Conservation (phyloP, 129 eudicot species). For the Centrapalus pauciflorus region DNA sequence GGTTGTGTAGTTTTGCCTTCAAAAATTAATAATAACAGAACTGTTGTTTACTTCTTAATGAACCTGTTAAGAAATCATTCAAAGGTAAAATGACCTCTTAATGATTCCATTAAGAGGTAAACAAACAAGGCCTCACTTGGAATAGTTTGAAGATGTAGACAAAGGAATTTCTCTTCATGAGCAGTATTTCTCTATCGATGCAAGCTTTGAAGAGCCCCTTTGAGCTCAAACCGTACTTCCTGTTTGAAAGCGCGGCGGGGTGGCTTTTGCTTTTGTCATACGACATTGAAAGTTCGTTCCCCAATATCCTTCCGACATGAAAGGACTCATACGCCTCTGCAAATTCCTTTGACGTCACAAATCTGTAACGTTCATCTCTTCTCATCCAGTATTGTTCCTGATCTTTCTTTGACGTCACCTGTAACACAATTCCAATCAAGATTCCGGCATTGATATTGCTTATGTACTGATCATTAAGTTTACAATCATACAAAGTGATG, state of each 20-base stretch:
- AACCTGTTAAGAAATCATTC: too few species aligned
- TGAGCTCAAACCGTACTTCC: conserved; percentile 46
- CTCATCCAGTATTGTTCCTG: conserved; percentile 71
- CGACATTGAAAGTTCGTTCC: conserved; percentile 41
- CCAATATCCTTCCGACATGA: conserved; percentile 47
- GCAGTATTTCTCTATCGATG: conserved; percentile 49
- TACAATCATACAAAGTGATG: neutral
- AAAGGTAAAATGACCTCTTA: too few species aligned
- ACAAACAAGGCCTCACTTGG: too few species aligned
- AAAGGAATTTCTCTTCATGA: conserved; percentile 90
- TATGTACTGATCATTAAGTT: too few species aligned
- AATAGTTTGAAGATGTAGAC: conserved; percentile 53
- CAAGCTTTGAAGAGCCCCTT: conserved; percentile 63
- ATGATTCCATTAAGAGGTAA: too few species aligned
- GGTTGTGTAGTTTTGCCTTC: too few species aligned
- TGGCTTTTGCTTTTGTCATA: conserved; percentile 73
- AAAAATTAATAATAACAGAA: too few species aligned
- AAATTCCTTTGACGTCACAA: conserved; percentile 59
- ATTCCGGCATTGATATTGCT: too few species aligned
- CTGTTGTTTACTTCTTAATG: too few species aligned
- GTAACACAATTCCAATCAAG: conserved; percentile 22
- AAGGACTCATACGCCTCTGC: conserved; percentile 54
- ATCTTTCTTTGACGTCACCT: conserved; percentile 93
- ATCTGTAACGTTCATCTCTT: conserved; percentile 54
- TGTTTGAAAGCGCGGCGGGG: conserved; percentile 77